These are phyloP conservation scores for Trametes coccinea DNA, from an alignment of 768 basidiomycete genomes.

Conservation along the genomic window DNA sequence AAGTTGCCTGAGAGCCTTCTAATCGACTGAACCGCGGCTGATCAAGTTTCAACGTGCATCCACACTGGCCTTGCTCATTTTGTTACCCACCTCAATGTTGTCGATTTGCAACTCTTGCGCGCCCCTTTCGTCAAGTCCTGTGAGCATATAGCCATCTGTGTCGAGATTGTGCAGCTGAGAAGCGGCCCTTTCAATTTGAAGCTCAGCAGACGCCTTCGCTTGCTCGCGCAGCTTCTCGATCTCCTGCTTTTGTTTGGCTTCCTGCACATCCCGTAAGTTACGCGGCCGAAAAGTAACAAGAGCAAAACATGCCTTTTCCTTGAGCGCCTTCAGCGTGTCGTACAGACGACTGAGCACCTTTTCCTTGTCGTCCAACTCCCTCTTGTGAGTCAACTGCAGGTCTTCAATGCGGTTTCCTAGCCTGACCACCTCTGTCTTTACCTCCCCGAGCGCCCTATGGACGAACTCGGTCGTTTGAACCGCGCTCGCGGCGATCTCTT, in stretches of 20 bases:
- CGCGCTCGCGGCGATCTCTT: conserved; percentile 1
- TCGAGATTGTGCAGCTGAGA: background rate
- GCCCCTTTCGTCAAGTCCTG: too few species aligned
- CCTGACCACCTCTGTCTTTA: background rate
- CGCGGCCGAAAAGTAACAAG: too few species aligned
- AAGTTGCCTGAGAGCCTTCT: conserved; percentile 2
- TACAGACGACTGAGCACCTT: background rate
- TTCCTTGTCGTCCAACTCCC: background rate
- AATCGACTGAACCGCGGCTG: background rate
- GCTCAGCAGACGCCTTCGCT: background rate
- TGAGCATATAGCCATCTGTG: too few species aligned
- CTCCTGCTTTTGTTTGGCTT: conserved; percentile 9
- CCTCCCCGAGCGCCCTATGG: background rate
- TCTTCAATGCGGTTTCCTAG: background rate
- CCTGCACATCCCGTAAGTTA: background rate
- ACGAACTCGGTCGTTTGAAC: background rate
- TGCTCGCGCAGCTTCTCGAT: conserved; percentile 7
- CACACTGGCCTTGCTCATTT: too few species aligned
- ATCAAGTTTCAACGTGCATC: background rate
- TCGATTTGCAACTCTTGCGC: too few species aligned
- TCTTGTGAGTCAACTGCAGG: background rate
- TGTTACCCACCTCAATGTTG: too few species aligned
- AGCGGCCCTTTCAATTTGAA: background rate
- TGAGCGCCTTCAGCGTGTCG: background rate
- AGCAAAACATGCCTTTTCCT: background rate